Base-by-base conservation (phyloP, 1,284 basidiomycete species). In the Naganishia sp. region DNA sequence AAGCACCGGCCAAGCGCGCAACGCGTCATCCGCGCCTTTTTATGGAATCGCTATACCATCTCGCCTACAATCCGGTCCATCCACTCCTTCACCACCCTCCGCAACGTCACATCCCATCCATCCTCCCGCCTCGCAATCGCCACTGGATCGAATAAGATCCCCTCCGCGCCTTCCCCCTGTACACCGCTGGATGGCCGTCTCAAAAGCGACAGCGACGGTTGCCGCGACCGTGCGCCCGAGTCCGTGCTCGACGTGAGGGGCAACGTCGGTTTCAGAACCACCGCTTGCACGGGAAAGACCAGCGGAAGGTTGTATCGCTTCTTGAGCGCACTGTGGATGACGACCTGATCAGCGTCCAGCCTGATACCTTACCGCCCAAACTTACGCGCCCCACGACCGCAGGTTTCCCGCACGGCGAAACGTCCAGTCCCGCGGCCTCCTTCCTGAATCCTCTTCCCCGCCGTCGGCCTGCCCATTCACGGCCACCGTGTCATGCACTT, bases 341-440 rank as follows among this genome's bases (percentile, higher is more conserved):
- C 55, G 54, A 66, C 15, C 16, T 2, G 36, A n/a, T 31, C 16
- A 54, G 36, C 31, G 42, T 43, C 18, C 7, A 42, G 45, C 45
- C 42, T 16, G 31, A 43, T 28, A 10, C 31, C 1, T 23, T 13
- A 23, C 57, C 7, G 15, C 25, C 18, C 23, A 6, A 1, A 77
- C 78, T 75, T 64, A 80, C 78, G 79, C 79, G 48, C 75, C 78
- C 73, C 75, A 79, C 44, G 72, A 74, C 13, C 77, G 77, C 52
- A 80, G 66, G 59, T 80, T 80, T 3, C 72, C 75, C 6, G 75
- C 74, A 23, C 72, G 69, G 42, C 77, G 70, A 67, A 80, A 80
- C 11, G 79, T 80, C 78, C 77, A 80, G 21, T 75, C 74, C 28
- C 66, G 56, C 16, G 72, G 73, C 31, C 66, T 71, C 11, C 72